Evolutionary conservation across 257 asterid species (phyloP).

Genomic region (Haberlea rhodopensis): DNA sequence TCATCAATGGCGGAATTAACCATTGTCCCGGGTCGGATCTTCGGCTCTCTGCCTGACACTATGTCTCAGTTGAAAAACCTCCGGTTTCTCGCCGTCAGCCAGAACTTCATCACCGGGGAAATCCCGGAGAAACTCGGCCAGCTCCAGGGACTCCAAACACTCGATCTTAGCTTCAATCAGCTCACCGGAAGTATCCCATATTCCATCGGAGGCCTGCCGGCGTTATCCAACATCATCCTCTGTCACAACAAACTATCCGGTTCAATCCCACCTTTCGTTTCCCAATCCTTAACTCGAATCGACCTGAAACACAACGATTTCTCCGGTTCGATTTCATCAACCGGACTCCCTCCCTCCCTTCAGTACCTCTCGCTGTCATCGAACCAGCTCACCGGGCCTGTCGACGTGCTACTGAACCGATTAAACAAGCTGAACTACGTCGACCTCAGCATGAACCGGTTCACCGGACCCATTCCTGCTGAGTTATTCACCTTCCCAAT

Average conservation of each 20-base stretch:
- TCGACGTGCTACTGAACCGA: conserved; percentile 42
- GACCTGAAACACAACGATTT: conserved; percentile 73
- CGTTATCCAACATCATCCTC: conserved; percentile 61
- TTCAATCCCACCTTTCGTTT: conserved; percentile 54
- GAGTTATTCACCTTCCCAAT: conserved; percentile 54
- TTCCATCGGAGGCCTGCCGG: conserved; percentile 58
- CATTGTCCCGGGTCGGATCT: conserved; percentile 76
- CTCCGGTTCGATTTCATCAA: conserved; percentile 56
- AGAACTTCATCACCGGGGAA: conserved; percentile 64
- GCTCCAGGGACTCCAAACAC: conserved; percentile 57
- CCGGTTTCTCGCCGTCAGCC: conserved; percentile 66
- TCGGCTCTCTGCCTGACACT: conserved; percentile 61
- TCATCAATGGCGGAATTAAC: conserved; percentile 69
- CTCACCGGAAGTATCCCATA: conserved; percentile 53
- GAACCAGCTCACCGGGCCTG: conserved; percentile 73
- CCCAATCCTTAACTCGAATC: conserved; percentile 62
- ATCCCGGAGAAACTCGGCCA: conserved; percentile 64
- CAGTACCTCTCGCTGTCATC: conserved; percentile 72
- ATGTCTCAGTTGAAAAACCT: conserved; percentile 50
- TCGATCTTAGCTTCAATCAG: conserved; percentile 81
- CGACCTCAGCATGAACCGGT: conserved; percentile 76
- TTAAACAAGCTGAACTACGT: conserved; percentile 57
- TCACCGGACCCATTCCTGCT: conserved; percentile 68
- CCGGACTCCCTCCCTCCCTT: conserved; percentile 62
- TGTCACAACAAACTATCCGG: conserved; percentile 72